Evolutionary conservation across 1,284 basidiomycete species (phyloP).

Genomic region (Cystobasidium slooffiae): DNA sequence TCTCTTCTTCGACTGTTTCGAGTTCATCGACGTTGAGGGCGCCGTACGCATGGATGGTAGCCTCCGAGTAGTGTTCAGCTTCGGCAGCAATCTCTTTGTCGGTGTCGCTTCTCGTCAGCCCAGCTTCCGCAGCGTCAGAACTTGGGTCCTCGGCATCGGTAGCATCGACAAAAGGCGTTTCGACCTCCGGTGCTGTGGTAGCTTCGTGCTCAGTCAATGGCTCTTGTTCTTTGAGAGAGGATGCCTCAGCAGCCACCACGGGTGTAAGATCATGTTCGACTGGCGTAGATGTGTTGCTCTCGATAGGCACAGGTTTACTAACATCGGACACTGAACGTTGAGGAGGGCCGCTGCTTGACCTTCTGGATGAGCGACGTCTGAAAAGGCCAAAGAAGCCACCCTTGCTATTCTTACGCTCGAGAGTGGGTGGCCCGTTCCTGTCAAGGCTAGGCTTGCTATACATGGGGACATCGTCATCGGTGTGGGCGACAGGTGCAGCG

Average conservation of each 20-base stretch:
- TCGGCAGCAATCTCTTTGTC: conserved; percentile 11
- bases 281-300: not conserved
- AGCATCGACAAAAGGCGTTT: not conserved
- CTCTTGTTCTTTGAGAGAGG: not conserved
- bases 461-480: conserved; percentile 5
- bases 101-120: not conserved
- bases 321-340: conserved; percentile 9
- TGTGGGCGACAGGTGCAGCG: not conserved
- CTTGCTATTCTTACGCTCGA: conserved; percentile 20
- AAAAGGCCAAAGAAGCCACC: conserved; percentile 29
- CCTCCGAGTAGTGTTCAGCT: not conserved
- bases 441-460: not conserved
- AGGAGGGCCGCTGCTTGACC: not conserved
- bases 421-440: not conserved
- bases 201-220: not conserved
- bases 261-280: not conserved
- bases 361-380: conserved; percentile 20
- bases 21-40: conserved; percentile 7
- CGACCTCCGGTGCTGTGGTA: not conserved
- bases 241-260: not conserved
- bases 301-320: not conserved
- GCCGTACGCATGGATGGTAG: not conserved
- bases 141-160: not conserved
- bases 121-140: conserved; percentile 6
- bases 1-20: conserved; percentile 22